A percentile compares a stretch with the other conserved stretches of the same genome.
Conservation (phyloP, 2,329 filamentous ascomycete species). For the Paracorniculantispora psalliotae region DNA sequence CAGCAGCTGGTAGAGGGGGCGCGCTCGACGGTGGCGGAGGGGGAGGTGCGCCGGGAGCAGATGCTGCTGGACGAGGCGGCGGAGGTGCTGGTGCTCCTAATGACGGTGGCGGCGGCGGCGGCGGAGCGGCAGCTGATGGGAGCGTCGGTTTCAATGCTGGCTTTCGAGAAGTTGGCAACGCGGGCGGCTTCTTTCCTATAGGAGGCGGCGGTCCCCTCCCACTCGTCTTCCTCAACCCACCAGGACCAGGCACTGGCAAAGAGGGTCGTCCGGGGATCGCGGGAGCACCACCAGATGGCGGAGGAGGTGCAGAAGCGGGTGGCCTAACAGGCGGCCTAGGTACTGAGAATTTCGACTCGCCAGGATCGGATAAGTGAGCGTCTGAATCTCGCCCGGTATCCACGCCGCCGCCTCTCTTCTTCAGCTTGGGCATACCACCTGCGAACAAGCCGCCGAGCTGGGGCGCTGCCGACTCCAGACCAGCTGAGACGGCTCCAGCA, state of each 20-base stretch:
- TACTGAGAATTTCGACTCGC: constrained; percentile 26
- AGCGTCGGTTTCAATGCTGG: constrained; percentile 39
- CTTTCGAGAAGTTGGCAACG: constrained; percentile 56
- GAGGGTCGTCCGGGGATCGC: constrained; percentile 51
- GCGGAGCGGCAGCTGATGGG: constrained; percentile 29
- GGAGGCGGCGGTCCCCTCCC: constrained; percentile 69
- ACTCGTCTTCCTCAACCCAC: constrained; percentile 56
- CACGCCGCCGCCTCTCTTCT: constrained; percentile 76
- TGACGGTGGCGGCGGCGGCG: constrained; percentile 36
- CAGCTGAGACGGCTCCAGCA: constrained; percentile 36
- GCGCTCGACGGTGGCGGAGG: constrained; percentile 29
- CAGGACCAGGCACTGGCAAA: constrained; percentile 39
- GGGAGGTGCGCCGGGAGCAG: constrained; percentile 38
- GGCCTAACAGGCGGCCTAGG: constrained; percentile 48
- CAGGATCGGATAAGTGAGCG: constrained; percentile 78
- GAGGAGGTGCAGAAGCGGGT: constrained; percentile 49
- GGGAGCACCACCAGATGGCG: constrained; percentile 56
- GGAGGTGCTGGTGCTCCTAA: constrained; percentile 38
- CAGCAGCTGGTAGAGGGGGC: constrained; percentile 31
- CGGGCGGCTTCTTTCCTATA: constrained; percentile 69
- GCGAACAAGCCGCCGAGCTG: constrained; percentile 86
- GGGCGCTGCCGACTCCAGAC: constrained; percentile 54
- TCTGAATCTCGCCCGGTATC: constrained; percentile 58
- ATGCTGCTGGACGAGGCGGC: constrained; percentile 31
- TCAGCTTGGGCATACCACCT: constrained; percentile 91